Conservation (phyloP, 2,329 filamentous ascomycete species). For the Claviceps citrina region DNA sequence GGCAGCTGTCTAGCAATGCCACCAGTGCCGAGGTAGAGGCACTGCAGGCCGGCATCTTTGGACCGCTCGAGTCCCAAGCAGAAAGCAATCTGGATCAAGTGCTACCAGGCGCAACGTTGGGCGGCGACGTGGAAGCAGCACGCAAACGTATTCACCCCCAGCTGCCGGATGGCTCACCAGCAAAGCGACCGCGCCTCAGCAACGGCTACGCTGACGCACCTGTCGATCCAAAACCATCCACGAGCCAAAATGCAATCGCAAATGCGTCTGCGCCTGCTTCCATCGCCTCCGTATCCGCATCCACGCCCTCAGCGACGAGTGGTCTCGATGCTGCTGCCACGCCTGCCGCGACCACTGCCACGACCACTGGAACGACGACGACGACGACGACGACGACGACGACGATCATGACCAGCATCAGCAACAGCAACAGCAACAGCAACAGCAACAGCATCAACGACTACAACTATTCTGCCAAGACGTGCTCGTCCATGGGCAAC, state of each 20-base stretch:
- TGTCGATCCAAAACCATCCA: slow-evolving; percentile 10
- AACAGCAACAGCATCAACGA: neutral
- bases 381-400: neutral
- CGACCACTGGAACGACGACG: neutral
- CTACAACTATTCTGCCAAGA: neutral
- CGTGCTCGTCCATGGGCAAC: neutral
- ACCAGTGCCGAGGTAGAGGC: slow-evolving; percentile 29
- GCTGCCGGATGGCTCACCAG: slow-evolving; percentile 38
- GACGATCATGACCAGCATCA: neutral
- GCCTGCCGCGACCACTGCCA: neutral
- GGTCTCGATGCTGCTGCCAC: neutral
- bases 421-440: neutral
- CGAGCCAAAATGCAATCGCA: slow-evolving; percentile 16
- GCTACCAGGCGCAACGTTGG: slow-evolving; percentile 21
- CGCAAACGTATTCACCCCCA: slow-evolving; percentile 34
- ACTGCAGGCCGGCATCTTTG: slow-evolving; percentile 39
- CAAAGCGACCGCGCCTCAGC: slow-evolving; percentile 44
- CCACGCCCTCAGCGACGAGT: slow-evolving; percentile 20
- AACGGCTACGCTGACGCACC: slow-evolving; percentile 45
- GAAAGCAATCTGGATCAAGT: slow-evolving; percentile 24
- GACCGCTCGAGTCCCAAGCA: slow-evolving; percentile 34
- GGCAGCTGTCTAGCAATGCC: slow-evolving; percentile 34
- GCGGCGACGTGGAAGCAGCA: slow-evolving; percentile 25
- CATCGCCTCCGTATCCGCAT: slow-evolving; percentile 21
- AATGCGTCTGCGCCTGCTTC: slow-evolving; percentile 8